Evolutionary conservation across 768 basidiomycete species (phyloP).

Genomic region (Rhizopogon rudus): DNA sequence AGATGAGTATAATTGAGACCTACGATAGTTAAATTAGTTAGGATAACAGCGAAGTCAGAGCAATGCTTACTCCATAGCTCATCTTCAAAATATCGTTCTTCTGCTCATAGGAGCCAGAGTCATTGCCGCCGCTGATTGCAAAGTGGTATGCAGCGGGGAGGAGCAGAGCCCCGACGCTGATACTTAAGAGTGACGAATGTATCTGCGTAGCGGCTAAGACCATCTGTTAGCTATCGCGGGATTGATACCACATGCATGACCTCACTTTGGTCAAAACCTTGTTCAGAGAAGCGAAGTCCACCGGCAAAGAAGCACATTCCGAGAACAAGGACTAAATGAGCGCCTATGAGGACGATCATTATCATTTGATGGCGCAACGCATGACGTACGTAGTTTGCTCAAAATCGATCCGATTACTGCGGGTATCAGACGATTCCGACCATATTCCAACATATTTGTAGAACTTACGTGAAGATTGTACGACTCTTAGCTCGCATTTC

Average conservation of each 20-base stretch:
- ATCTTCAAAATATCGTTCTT: conserved; percentile 38
- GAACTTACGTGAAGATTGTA: conserved; percentile 70
- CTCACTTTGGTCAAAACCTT: conserved; percentile 73
- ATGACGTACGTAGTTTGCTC: conserved; percentile 59
- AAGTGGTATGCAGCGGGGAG: conserved; percentile 80
- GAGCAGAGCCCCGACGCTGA: conserved; percentile 77
- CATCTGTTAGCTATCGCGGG: conserved; percentile 2
- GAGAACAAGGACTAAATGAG: conserved; percentile 59
- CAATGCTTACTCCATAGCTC: conserved; percentile 44
- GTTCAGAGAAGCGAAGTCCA: conserved; percentile 71
- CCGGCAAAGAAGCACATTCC: conserved; percentile 93
- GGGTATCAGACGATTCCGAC: neutral
- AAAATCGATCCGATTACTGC: conserved; percentile 81
- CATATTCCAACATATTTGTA: neutral
- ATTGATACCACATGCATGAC: conserved; percentile 2
- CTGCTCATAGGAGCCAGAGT: conserved; percentile 28
- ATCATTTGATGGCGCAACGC: neutral
- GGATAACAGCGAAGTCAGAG: conserved; percentile 1
- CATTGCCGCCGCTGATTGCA: conserved; percentile 27
- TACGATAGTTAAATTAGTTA: conserved; percentile 10
- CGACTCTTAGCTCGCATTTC: conserved; percentile 77
- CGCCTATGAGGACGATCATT: conserved; percentile 5
- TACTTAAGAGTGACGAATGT: conserved; percentile 69
- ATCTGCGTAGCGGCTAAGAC: conserved; percentile 53
- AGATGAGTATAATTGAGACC: conserved; percentile 49